phyloP scores from a whole-genome alignment of 768 basidiomycete genomes.

The Lyophyllum shimeji region DNA sequence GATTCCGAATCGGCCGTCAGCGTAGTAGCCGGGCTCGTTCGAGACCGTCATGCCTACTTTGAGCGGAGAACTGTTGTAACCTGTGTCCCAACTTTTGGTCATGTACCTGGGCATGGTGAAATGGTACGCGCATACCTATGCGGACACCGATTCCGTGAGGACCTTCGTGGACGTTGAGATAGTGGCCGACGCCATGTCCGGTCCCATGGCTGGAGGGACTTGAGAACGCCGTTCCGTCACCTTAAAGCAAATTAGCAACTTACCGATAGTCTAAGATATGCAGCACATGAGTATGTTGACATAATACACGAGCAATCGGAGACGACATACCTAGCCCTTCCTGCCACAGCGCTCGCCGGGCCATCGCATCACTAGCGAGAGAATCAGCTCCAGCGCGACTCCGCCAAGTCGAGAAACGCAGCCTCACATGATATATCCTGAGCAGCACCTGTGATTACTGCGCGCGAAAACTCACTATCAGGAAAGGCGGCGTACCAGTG shows the following conservation, averaged over 20 bases:
- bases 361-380: constrained; percentile 68
- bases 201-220: constrained; percentile 70
- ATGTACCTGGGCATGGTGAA: neutral
- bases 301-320: neutral
- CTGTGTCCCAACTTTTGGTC: constrained; percentile 26
- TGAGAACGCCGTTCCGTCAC: constrained; percentile 4
- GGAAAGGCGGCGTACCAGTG: constrained; percentile 46
- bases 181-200: constrained; percentile 94
- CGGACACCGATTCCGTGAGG: constrained; percentile 65
- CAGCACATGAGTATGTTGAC: neutral
- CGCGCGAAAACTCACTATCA: neutral
- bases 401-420: neutral
- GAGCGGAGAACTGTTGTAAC: constrained; percentile 67
- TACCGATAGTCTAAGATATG: constrained; percentile 55
- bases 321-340: constrained; percentile 73
- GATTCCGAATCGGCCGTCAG: constrained; percentile 88
- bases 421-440: constrained; percentile 58
- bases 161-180: constrained; percentile 93
- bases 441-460: neutral
- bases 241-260: neutral
- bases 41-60: constrained; percentile 90
- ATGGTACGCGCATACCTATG: constrained; percentile 33
- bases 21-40: constrained; percentile 93
- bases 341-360: constrained; percentile 77
- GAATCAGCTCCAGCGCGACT: neutral